Conservation (phyloP, 331 rosid genomes). For the Phaseolus coccineus region DNA sequence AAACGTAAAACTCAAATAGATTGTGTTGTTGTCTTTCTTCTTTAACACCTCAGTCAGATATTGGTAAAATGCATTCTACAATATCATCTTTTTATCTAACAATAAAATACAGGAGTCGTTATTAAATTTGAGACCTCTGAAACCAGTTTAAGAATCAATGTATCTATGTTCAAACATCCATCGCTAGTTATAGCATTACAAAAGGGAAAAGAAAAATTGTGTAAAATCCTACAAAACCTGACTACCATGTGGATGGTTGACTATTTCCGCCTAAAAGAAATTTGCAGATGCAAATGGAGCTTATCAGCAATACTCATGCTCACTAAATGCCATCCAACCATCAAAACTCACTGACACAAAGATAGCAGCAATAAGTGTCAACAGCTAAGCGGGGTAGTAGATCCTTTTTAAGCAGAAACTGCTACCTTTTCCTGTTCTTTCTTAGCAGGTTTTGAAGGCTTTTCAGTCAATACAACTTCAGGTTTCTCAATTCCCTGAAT, state of each 20-base stretch:
- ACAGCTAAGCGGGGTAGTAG: constrained; percentile 3
- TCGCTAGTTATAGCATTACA: constrained; percentile 42
- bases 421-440: constrained; percentile 76
- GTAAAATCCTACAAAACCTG: constrained; percentile 49
- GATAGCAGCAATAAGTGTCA: constrained; percentile 22
- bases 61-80: constrained; percentile 32
- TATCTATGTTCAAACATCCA: constrained; percentile 41
- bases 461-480: constrained; percentile 40
- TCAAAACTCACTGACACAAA: constrained; percentile 19
- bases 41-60: neutral
- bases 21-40: too few relatives aligned
- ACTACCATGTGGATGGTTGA: constrained; percentile 12
- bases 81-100: constrained; percentile 31
- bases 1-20: too few relatives aligned
- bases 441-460: constrained; percentile 63
- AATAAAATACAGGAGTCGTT: constrained; percentile 27
- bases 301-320: constrained; percentile 32
- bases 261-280: constrained; percentile 35
- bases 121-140: constrained; percentile 34
- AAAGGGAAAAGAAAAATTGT: neutral
- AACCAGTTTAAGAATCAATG: constrained; percentile 40
- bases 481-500: constrained; percentile 89
- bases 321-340: constrained; percentile 38
- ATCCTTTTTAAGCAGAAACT: constrained; percentile 59
- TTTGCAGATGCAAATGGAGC: constrained; percentile 39